These are phyloP conservation scores for Trichocomaceae sp. DNA, from an alignment of 2,329 filamentous ascomycete species.

Conservation along the genomic window DNA sequence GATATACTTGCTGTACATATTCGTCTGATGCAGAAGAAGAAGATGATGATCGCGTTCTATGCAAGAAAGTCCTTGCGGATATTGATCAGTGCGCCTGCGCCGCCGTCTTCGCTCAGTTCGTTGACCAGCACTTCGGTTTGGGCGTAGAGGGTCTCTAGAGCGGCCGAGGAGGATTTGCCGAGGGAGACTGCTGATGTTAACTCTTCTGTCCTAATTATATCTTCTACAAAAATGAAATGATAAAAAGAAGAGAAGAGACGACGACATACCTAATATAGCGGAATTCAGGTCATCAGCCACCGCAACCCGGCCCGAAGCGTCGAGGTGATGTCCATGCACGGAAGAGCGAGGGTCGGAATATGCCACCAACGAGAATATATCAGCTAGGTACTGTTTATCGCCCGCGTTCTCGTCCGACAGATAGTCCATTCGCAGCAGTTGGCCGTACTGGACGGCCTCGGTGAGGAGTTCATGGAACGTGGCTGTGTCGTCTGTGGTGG, in stretches of 20 bases:
- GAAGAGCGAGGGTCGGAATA: slow-evolving; percentile 76
- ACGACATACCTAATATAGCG: slow-evolving; percentile 66
- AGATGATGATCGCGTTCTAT: neutral
- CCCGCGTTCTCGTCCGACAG: slow-evolving; percentile 62
- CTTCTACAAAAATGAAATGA: too few relatives aligned
- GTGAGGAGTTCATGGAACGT: slow-evolving; percentile 52
- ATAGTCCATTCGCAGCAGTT: slow-evolving; percentile 71
- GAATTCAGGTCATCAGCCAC: slow-evolving; percentile 93
- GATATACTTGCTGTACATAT: neutral
- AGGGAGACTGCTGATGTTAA: slow-evolving; percentile 59
- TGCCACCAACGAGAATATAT: slow-evolving; percentile 82
- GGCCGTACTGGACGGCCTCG: slow-evolving; percentile 72
- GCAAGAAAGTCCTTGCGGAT: slow-evolving; percentile 46
- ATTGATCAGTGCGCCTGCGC: slow-evolving; percentile 76
- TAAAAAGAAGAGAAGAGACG: slow-evolving; percentile 12
- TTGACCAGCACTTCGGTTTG: slow-evolving; percentile 84
- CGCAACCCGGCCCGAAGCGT: slow-evolving; percentile 63
- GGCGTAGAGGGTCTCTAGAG: slow-evolving; percentile 75
- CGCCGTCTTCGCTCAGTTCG: slow-evolving; percentile 70
- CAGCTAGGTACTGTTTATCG: slow-evolving; percentile 65
- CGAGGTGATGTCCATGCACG: slow-evolving; percentile 70
- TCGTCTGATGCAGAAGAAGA: neutral
- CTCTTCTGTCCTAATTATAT: slow-evolving; percentile 8
- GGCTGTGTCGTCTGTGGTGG: slow-evolving; percentile 20
- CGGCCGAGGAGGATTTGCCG: slow-evolving; percentile 80